Evolutionary conservation across 148 eudicot species (phyloP).

Genomic region (Nepenthes gracilis): DNA sequence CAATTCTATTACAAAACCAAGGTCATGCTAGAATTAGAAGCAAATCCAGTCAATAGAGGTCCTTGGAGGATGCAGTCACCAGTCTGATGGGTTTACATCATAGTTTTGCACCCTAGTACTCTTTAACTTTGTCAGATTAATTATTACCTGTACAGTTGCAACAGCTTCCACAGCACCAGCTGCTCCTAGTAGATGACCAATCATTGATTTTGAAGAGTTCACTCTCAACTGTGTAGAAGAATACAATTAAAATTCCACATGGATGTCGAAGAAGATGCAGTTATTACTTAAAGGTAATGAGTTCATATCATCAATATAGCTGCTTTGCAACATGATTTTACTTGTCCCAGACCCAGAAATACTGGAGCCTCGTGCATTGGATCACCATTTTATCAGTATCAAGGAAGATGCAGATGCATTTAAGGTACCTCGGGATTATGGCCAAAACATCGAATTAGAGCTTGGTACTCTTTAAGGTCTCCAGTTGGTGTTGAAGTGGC

Average conservation of each 20-base stretch:
- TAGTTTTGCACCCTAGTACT: too few species aligned
- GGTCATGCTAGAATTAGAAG: too few species aligned
- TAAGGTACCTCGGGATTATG: constrained; percentile 64
- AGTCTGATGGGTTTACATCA: not conserved
- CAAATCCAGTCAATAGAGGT: too few species aligned
- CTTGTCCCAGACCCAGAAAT: not conserved
- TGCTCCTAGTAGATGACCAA: constrained; percentile 94
- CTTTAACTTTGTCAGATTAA: not conserved
- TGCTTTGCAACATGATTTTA: not conserved
- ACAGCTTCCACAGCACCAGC: constrained; percentile 98
- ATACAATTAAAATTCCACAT: not conserved
- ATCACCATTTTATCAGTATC: not conserved
- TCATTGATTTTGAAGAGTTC: constrained; percentile 93
- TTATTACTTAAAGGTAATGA: too few species aligned
- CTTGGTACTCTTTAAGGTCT: constrained; percentile 91
- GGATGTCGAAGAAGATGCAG: constrained; percentile 2
- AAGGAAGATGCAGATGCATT: not conserved
- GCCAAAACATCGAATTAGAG: constrained; percentile 71
- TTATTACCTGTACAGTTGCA: constrained; percentile 46
- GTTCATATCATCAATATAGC: too few species aligned
- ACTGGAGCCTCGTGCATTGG: too few species aligned
- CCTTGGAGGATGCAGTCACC: not conserved
- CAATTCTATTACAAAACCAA: too few species aligned
- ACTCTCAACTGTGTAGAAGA: constrained; percentile 46
- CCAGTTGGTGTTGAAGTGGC: constrained; percentile 93